Evolutionary conservation across 345 rosid species (phyloP).

Genomic region (Ceriops decandra): DNA sequence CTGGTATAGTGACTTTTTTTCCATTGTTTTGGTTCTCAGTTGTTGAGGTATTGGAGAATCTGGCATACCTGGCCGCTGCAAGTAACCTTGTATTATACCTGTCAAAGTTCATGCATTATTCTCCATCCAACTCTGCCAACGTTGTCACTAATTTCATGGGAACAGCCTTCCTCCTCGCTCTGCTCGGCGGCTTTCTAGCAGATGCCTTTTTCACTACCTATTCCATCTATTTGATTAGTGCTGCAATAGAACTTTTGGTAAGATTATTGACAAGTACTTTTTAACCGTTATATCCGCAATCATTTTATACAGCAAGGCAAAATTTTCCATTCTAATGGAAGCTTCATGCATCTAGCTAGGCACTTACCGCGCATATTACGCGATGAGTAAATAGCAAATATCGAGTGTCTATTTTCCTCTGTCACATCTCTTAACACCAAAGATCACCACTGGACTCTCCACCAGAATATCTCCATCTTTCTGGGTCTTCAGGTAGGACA

Average conservation of each 20-base stretch:
- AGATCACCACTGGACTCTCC: background rate
- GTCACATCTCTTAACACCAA: background rate
- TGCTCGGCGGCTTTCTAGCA: constrained; percentile 83
- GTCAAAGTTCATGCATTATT: constrained; percentile 63
- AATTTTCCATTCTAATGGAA: no score
- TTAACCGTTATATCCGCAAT: background rate
- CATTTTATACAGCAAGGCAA: background rate
- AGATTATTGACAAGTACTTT: constrained; percentile 14
- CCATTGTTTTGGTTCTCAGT: constrained; percentile 26
- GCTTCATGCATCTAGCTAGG: no score
- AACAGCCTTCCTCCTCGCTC: constrained; percentile 76
- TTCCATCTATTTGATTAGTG: constrained; percentile 59
- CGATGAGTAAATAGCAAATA: background rate
- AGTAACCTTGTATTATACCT: constrained; percentile 88
- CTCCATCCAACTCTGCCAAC: constrained; percentile 79
- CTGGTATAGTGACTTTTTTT: background rate
- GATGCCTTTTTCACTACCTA: constrained; percentile 74
- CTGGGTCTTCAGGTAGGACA: constrained; percentile 3
- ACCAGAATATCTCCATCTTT: constrained; percentile 5
- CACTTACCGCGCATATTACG: no score
- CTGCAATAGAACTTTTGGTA: constrained; percentile 69
- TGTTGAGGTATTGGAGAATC: constrained; percentile 86
- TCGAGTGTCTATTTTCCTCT: constrained; percentile 8
- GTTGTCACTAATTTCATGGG: constrained; percentile 89
- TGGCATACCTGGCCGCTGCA: constrained; percentile 84